Evolutionary conservation across 2,329 filamentous ascomycete genomes (phyloP).

Genomic region (Fusarium sp.): DNA sequence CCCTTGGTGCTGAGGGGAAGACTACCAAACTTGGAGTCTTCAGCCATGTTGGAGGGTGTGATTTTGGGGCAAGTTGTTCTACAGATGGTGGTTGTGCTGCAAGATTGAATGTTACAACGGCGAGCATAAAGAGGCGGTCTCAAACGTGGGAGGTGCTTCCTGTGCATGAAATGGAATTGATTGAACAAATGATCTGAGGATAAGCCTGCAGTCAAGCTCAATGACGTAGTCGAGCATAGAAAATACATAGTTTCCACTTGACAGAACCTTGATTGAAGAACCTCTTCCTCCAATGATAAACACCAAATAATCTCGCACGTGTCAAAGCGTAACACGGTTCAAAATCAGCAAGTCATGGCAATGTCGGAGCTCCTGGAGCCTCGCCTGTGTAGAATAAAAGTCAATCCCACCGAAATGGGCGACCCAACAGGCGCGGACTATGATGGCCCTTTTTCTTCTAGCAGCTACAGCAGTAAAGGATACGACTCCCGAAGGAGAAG

Average conservation of each 20-base stretch:
- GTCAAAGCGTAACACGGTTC: background rate
- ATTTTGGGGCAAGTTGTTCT: background rate
- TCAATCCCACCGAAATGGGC: slow-evolving; percentile 27
- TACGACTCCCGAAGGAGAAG: slow-evolving; percentile 9
- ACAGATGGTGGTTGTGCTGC: background rate
- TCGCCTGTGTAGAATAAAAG: slow-evolving; percentile 54
- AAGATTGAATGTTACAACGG: slow-evolving; percentile 7
- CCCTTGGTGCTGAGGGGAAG: slow-evolving; percentile 50
- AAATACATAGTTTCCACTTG: slow-evolving; percentile 27
- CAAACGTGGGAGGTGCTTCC: slow-evolving; percentile 2
- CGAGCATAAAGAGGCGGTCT: slow-evolving; percentile 1
- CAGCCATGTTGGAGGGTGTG: slow-evolving; percentile 20
- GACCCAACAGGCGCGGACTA: slow-evolving; percentile 58
- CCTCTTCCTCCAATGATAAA: background rate
- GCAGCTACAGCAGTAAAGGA: slow-evolving; percentile 48
- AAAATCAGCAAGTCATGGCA: background rate
- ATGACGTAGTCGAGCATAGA: slow-evolving; percentile 34
- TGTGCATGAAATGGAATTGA: slow-evolving; percentile 4
- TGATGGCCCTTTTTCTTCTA: slow-evolving; percentile 60
- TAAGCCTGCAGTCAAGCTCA: background rate
- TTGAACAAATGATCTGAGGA: slow-evolving; percentile 6
- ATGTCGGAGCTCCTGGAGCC: slow-evolving; percentile 62
- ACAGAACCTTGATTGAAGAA: slow-evolving; percentile 21
- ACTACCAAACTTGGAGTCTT: slow-evolving; percentile 43
- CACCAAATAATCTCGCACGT: background rate